Conservation (phyloP, 148 eudicot genomes). For the Fagopyrum tataricum region DNA sequence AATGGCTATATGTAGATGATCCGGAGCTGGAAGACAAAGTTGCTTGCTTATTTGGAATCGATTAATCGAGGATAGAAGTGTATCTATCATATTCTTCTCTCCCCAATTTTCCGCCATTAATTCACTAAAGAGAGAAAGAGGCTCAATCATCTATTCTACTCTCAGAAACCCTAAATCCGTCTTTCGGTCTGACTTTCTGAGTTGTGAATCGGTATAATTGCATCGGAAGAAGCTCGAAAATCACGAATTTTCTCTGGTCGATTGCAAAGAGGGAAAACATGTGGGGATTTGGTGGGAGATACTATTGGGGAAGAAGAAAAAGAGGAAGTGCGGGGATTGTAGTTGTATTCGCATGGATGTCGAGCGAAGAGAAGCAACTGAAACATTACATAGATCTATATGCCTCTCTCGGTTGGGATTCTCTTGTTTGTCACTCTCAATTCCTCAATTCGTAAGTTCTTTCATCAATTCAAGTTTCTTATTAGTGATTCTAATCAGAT, state of each 20-base stretch:
- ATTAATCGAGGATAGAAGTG: not conserved
- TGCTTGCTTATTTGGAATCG: not conserved
- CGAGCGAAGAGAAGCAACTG: constrained; percentile 71
- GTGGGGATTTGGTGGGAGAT: constrained; percentile 96
- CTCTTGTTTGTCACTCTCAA: constrained; percentile 85
- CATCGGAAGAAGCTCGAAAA: not conserved
- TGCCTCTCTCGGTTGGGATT: constrained; percentile 82
- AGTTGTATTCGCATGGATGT: constrained; percentile 90
- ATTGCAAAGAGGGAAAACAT: constrained; percentile 23
- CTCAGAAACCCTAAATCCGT: not conserved
- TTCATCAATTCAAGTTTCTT: constrained; percentile 1
- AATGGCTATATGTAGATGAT: constrained; percentile 4
- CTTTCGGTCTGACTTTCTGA: not conserved
- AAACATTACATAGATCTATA: constrained; percentile 75
- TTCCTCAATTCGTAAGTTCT: constrained; percentile 74
- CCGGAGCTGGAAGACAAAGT: not conserved
- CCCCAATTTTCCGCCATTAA: constrained; percentile 10
- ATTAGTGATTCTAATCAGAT: not conserved
- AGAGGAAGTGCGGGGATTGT: constrained; percentile 49
- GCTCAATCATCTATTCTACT: not conserved
- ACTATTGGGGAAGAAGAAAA: constrained; percentile 66
- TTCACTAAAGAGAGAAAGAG: not conserved
- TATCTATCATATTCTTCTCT: not conserved
- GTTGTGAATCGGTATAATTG: not conserved
- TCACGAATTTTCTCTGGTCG: not conserved